Evolutionary conservation across 495 filamentous ascomycete genomes (phyloP), one percentile per base, ranked within the genome.

Genomic region (Podospora sp.): DNA sequence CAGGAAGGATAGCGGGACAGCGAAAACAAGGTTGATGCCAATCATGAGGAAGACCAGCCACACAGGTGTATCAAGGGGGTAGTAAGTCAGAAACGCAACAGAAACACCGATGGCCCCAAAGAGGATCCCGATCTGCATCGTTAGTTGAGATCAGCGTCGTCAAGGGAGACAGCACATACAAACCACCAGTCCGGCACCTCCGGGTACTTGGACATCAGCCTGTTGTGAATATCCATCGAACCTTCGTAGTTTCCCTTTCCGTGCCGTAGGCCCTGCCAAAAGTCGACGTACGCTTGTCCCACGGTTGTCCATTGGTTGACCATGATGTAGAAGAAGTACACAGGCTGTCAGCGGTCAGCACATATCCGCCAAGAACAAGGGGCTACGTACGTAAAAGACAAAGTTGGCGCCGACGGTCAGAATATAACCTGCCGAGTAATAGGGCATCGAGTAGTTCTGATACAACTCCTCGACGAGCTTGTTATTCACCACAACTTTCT

Each of bases 151-250:
- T n/a, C n/a, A n/a, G n/a, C n/a, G 40, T 46, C 5, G 2, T 14
- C 12, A 18, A 14, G 40, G 40, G 11, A 11, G 12, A 18, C 40
- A 18, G 16, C 40, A 46, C 40, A 14, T 46, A 46, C 40, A 66
- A 87, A 89, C 87, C 87, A 90, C 87, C 87, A 89, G 24, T 87
- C 74, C 0, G 88, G 88, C 2, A 85, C 86, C 7, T 83, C 76
- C 65, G 81, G 79, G 74, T 87, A 90, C 2, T 80, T 81, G 0
- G 75, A 35, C 87, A 90, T 89, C 21, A 89, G 79, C 7, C 84
- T 81, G 62, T 74, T 80, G 68, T 90, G 88, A 14, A 90, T 78
- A 68, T 90, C 88, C 64, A 86, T 84, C 6, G 84, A 80, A 22
- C 85, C 83, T 1, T 79, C 77, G 35, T 82, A 81, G 26, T 84